A percentile compares a stretch with the other conserved stretches of the same genome.
Conservation (phyloP, 78 protist genomes). For the Bigelowiella natans region DNA sequence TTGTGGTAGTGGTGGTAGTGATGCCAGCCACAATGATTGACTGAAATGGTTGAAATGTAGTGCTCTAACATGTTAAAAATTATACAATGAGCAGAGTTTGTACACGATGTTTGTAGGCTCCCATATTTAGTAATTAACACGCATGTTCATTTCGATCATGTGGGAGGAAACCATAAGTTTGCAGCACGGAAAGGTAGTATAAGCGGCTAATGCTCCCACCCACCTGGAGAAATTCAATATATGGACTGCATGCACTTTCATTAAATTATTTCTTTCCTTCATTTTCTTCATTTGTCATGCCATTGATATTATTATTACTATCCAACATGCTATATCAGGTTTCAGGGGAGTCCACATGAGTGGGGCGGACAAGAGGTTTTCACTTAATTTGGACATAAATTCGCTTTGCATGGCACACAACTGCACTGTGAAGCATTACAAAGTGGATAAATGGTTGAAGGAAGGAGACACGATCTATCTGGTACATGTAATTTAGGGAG, state of each 20-base stretch:
- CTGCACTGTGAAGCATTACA: neutral
- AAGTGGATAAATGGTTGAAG: neutral
- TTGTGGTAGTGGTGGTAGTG: too few species aligned
- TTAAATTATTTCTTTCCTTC: too few species aligned
- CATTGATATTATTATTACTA: too few species aligned
- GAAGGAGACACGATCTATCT: neutral
- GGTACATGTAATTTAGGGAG: neutral
- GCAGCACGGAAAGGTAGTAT: neutral
- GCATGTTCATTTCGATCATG: neutral
- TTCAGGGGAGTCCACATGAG: neutral
- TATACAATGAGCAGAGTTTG: too few species aligned
- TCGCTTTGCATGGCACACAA: neutral
- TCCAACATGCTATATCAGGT: too few species aligned
- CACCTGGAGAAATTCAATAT: too few species aligned
- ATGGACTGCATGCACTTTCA: too few species aligned
- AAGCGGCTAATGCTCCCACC: too few species aligned
- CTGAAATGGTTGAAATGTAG: too few species aligned
- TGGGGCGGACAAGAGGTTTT: neutral
- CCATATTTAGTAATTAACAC: neutral
- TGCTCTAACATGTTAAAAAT: too few species aligned
- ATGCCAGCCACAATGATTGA: too few species aligned
- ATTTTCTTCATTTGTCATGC: too few species aligned
- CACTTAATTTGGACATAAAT: neutral
- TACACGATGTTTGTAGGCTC: neutral
- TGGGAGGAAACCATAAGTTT: neutral